Evolutionary conservation across 805 yeast genomes (phyloP), one percentile per base, ranked within the genome.

Genomic region (Tetrapisispora phaffii): DNA sequence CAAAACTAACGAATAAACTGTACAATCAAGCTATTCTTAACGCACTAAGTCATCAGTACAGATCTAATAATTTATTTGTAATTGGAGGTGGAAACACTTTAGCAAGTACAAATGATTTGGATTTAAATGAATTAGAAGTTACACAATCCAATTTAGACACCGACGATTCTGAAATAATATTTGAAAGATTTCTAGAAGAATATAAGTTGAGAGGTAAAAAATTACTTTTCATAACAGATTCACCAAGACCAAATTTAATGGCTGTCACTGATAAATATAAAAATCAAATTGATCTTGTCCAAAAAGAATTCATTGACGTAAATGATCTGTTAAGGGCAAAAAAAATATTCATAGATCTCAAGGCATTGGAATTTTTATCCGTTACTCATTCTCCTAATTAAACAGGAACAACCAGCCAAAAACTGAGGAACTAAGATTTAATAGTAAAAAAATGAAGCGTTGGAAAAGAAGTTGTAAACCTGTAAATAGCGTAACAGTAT

Each of bases 281-380:
- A 49, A 63, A 66, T 26, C 77, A 74, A 55, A 75, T 85, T 38
- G 82, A 74, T 48, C 78, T 88, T 29, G 66, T 84, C 49, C 76
- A 79, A 50, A 80, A 82, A 60, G 94, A 86, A 57, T 83, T 82
- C 20, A 77, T 87, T 32, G 85, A 82, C 59, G 90, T 89, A 17
- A 79, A 89, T 65, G 95, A 88, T 60, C 57, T 89, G 42, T 74
- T 89, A 50, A 82, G 79, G 65, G 90, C 96, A 13, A 76, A 82
- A 56, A 75, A 86, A 52, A 69, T 88, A 47, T 77, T 77, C 54
- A 75, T 88, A 47, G 96, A 87, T 64, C 68, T 76, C 53, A 69
- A 69, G 21, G 89, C 96, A 1, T 74, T 88, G 53, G 77, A 80
- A 58, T 80, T 79, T 71, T 68, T 79, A 46, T 74, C 68, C 13